phyloP scores from a whole-genome alignment of 331 rosid genomes.

The Arachis monticola region DNA sequence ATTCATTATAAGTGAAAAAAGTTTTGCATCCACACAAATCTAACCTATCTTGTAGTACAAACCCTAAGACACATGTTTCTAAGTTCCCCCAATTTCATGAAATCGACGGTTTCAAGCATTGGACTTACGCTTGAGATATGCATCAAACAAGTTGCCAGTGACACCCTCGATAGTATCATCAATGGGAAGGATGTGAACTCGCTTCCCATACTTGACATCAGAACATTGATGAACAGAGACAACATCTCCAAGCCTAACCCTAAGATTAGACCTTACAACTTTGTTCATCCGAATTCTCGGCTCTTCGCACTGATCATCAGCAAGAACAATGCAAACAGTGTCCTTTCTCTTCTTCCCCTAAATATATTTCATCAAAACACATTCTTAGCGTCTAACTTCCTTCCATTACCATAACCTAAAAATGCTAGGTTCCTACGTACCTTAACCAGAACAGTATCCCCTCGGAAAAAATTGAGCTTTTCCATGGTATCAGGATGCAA shows the following conservation, averaged over 20 bases:
- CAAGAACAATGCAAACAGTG: slow-evolving; percentile 60
- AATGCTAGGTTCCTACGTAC: slow-evolving; percentile 28
- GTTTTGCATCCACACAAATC: neutral
- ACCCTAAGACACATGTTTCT: neutral
- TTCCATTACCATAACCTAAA: neutral
- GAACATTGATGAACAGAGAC: slow-evolving; percentile 60
- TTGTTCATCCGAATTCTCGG: slow-evolving; percentile 67
- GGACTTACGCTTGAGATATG: slow-evolving; percentile 63
- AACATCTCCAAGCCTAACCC: slow-evolving; percentile 60
- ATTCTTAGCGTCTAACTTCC: slow-evolving; percentile 24
- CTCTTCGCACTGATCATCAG: slow-evolving; percentile 58
- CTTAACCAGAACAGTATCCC: slow-evolving; percentile 59
- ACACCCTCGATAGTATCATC: slow-evolving; percentile 68
- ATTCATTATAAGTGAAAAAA: neutral
- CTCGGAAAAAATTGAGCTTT: slow-evolving; percentile 51
- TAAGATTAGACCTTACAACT: slow-evolving; percentile 59
- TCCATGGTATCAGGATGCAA: slow-evolving; percentile 62
- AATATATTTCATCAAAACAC: neutral
- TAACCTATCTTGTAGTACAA: too few relatives aligned
- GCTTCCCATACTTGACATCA: slow-evolving; percentile 61
- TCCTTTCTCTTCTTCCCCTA: slow-evolving; percentile 68
- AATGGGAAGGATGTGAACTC: slow-evolving; percentile 62
- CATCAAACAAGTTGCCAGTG: slow-evolving; percentile 64
- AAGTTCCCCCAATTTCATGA: neutral
- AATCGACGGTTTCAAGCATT: neutral